phyloP scores from a whole-genome alignment of 2,329 filamentous ascomycete species.

The Calonectria crousiana region DNA sequence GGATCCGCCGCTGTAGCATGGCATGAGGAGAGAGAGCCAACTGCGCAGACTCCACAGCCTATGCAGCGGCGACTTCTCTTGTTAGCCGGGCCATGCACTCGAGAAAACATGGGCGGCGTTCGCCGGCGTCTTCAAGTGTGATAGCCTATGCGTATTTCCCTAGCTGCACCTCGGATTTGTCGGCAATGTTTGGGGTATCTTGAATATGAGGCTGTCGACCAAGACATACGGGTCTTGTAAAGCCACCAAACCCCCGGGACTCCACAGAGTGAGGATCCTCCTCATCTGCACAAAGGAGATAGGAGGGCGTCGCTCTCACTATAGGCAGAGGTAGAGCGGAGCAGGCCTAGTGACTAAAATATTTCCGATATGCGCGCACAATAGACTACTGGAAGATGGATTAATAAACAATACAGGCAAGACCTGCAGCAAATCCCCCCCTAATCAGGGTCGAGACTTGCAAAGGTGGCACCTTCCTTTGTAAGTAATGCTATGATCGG shows the following conservation, averaged over 20 bases:
- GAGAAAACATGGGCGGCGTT: not conserved
- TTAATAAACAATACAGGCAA: not conserved
- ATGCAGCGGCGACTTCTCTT: not conserved
- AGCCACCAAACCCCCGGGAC: not conserved
- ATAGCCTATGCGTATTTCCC: not conserved
- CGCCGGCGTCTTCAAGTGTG: not conserved
- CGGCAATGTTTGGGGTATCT: not conserved
- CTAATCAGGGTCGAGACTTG: not conserved
- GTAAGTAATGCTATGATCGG: not conserved
- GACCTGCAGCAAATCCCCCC: not conserved
- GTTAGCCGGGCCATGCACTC: too few relatives aligned
- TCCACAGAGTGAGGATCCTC: not conserved
- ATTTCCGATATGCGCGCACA: not conserved
- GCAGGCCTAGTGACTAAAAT: not conserved
- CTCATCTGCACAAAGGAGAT: not conserved
- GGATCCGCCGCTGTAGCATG: not conserved
- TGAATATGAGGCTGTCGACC: not conserved
- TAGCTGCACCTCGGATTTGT: not conserved
- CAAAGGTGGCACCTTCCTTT: not conserved
- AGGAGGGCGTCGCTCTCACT: not conserved
- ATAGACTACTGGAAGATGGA: not conserved
- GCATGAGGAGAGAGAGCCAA: not conserved
- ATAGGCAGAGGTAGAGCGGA: not conserved
- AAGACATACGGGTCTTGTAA: not conserved
- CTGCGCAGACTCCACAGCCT: not conserved